These are phyloP conservation scores for Pontederia paniculata DNA, from an alignment of 176 grass and related monocot species.

Conservation along the genomic window DNA sequence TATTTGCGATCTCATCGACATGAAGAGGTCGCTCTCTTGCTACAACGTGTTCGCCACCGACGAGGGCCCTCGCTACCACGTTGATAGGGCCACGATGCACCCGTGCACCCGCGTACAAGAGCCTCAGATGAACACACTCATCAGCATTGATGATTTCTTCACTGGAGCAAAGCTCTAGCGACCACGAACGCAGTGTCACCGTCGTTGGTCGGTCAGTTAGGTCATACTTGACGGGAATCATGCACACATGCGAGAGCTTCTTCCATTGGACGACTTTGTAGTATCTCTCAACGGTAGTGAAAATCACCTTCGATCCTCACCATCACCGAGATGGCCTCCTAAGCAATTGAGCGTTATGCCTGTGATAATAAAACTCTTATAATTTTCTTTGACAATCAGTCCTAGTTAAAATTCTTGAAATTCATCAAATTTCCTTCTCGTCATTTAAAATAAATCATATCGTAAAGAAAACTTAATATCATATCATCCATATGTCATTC, in stretches of 20 bases:
- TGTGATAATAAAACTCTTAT: no score
- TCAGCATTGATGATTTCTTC: conserved; percentile 21
- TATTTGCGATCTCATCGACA: conserved; percentile 19
- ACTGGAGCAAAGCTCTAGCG: conserved; percentile 56
- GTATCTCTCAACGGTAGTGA: conserved; percentile 52
- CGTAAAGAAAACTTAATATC: no score
- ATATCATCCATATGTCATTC: no score
- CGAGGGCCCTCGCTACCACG: conserved; percentile 31
- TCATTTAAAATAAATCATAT: no score
- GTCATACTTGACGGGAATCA: conserved; percentile 57
- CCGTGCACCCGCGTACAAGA: conserved; percentile 48
- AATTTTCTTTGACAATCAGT: no score
- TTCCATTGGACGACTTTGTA: conserved; percentile 57
- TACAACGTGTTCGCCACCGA: conserved; percentile 30
- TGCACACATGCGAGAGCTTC: conserved; percentile 74
- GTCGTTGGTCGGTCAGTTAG: conserved; percentile 23
- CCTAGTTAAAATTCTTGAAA: no score
- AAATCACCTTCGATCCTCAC: conserved; percentile 51
- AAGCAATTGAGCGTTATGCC: no score
- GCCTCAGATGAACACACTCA: conserved; percentile 56
- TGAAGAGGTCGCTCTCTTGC: conserved; percentile 53
- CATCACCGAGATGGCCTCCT: conserved; percentile 27
- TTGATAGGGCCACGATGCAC: conserved; percentile 44
- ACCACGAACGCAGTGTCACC: conserved; percentile 32
- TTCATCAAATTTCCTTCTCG: no score